Conservation (phyloP, 2,329 filamentous ascomycete genomes). For the Trichoderma atrobrunneum region DNA sequence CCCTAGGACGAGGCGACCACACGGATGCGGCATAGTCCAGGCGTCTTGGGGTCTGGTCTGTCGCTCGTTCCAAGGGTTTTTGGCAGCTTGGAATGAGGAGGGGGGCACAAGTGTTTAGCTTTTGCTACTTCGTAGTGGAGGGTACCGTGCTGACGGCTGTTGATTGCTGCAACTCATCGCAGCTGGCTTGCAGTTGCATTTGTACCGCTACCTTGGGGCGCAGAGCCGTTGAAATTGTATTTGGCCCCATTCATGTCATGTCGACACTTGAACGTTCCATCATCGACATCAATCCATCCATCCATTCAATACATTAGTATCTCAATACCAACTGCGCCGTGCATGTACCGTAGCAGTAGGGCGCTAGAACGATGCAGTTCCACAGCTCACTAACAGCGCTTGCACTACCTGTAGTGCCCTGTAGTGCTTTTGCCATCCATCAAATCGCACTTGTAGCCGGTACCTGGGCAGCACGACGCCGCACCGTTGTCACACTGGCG, state of each 20-base stretch:
- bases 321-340: not conserved
- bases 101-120: not conserved
- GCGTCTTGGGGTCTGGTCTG: not conserved
- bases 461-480: not conserved
- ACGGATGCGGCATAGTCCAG: not conserved
- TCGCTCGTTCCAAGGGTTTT: not conserved
- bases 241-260: not conserved
- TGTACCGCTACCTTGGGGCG: not conserved
- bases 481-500: slow-evolving; percentile 1
- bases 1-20: not conserved
- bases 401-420: not conserved
- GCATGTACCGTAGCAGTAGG: not conserved
- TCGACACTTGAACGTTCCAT: not conserved
- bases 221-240: not conserved
- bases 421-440: not conserved
- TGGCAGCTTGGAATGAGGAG: not conserved
- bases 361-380: not conserved
- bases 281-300: not conserved
- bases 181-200: not conserved
- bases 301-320: not conserved
- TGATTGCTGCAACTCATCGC: not conserved
- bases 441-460: not conserved
- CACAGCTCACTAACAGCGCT: not conserved
- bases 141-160: not conserved
- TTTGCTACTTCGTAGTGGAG: slow-evolving; percentile 9